Evolutionary conservation across 495 filamentous ascomycete species (phyloP).

Genomic region (Neurospora sp.): DNA sequence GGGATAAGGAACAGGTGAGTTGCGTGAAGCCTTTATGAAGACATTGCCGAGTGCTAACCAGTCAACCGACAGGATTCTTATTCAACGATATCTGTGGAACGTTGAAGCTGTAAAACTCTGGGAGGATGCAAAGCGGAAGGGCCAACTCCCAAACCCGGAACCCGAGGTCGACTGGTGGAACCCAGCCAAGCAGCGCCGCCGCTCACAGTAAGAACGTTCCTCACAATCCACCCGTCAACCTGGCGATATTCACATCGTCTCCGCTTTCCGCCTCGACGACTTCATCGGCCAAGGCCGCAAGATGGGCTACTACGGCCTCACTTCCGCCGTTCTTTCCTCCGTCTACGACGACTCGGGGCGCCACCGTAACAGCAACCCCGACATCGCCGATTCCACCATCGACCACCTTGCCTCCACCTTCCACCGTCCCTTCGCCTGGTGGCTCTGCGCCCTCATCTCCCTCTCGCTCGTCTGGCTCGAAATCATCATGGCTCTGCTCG

Average conservation of each 20-base stretch:
- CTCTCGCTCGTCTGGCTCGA: slow-evolving; percentile 23
- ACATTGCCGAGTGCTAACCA: slow-evolving; percentile 14
- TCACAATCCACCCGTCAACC: background rate
- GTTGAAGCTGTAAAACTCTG: slow-evolving; percentile 6
- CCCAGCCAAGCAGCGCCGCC: background rate
- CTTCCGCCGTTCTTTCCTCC: slow-evolving; percentile 33
- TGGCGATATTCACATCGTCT: background rate
- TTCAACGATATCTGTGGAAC: slow-evolving; percentile 9
- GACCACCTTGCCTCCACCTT: slow-evolving; percentile 15
- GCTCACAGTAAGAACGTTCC: background rate
- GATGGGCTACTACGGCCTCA: slow-evolving; percentile 35
- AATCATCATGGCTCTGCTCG: slow-evolving; percentile 28
- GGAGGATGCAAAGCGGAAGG: background rate
- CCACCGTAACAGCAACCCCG: too few relatives aligned
- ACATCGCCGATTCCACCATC: slow-evolving; percentile 32
- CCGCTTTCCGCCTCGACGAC: slow-evolving; percentile 21
- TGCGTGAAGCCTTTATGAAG: background rate
- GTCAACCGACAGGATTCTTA: background rate
- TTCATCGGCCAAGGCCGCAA: slow-evolving; percentile 41
- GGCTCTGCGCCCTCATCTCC: slow-evolving; percentile 11
- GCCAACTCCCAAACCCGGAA: background rate
- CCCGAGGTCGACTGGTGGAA: background rate
- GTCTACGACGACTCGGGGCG: slow-evolving; percentile 19
- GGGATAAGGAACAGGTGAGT: slow-evolving; percentile 25
- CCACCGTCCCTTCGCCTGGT: slow-evolving; percentile 6